phyloP scores from a whole-genome alignment of 768 basidiomycete genomes.

The Boletus tomentosulus region DNA sequence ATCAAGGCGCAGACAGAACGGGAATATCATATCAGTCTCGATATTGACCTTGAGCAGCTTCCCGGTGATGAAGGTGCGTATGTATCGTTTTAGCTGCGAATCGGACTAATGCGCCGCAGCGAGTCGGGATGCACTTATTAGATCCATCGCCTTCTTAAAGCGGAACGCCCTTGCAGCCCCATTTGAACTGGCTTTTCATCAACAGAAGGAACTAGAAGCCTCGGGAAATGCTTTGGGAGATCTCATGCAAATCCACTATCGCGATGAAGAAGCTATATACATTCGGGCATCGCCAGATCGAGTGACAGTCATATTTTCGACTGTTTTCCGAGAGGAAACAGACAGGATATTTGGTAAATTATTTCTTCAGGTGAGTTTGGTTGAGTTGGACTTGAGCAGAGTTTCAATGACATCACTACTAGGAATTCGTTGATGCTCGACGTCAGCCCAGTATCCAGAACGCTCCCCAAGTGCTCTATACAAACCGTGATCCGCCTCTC shows the following conservation, averaged over 20 bases:
- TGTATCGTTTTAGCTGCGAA: slow-evolving; percentile 4
- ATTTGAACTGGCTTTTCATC: slow-evolving; percentile 82
- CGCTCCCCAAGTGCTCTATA: slow-evolving; percentile 95
- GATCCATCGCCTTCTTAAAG: slow-evolving; percentile 81
- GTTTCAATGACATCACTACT: slow-evolving; percentile 4
- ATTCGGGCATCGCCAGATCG: slow-evolving; percentile 91
- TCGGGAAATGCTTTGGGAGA: slow-evolving; percentile 66
- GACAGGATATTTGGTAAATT: slow-evolving; percentile 96
- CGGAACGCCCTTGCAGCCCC: slow-evolving; percentile 93
- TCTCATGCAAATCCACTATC: slow-evolving; percentile 90
- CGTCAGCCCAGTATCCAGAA: slow-evolving; percentile 89
- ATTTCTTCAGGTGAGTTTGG: slow-evolving; percentile 81
- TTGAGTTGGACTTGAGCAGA: background rate
- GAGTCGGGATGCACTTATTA: slow-evolving; percentile 72
- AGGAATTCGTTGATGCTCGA: slow-evolving; percentile 99
- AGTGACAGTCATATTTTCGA: slow-evolving; percentile 97
- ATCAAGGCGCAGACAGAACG: slow-evolving; percentile 67
- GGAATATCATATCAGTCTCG: slow-evolving; percentile 85
- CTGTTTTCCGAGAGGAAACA: slow-evolving; percentile 94
- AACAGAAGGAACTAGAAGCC: slow-evolving; percentile 82
- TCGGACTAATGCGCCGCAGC: slow-evolving; percentile 43
- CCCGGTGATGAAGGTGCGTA: slow-evolving; percentile 73
- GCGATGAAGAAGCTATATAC: slow-evolving; percentile 96
- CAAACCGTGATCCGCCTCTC: slow-evolving; percentile 92
- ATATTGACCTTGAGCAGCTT: slow-evolving; percentile 82